These are phyloP conservation scores for Aspergillus baeticus DNA, from an alignment of 495 filamentous ascomycete genomes.

Conservation along the genomic window DNA sequence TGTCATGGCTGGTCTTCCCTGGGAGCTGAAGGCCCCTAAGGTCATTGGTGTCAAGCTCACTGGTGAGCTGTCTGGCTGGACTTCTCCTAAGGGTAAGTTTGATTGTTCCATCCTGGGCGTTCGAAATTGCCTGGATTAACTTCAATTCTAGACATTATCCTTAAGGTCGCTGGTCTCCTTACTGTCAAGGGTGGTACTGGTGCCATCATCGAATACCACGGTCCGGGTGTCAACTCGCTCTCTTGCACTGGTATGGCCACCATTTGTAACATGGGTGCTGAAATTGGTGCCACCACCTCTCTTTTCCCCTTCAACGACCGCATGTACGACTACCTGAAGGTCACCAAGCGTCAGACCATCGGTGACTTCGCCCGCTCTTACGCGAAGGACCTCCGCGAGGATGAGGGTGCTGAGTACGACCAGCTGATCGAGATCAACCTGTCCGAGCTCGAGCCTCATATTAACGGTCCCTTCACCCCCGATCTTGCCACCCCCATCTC, in stretches of 20 bases:
- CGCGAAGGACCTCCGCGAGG: slow-evolving; percentile 70
- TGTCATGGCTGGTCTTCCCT: slow-evolving; percentile 91
- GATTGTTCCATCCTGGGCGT: slow-evolving; percentile 35
- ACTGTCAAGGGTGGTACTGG: slow-evolving; percentile 95
- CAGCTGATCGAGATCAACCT: slow-evolving; percentile 90
- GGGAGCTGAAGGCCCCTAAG: slow-evolving; percentile 94
- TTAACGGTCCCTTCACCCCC: slow-evolving; percentile 96
- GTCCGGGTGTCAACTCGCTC: slow-evolving; percentile 82
- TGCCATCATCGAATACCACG: slow-evolving; percentile 90
- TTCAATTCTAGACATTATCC: slow-evolving; percentile 61
- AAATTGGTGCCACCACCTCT: slow-evolving; percentile 95
- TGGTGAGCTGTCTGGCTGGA: slow-evolving; percentile 85
- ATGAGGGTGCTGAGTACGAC: slow-evolving; percentile 91
- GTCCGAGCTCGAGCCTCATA: slow-evolving; percentile 87
- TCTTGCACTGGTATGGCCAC: slow-evolving; percentile 94
- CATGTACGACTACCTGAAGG: slow-evolving; percentile 74
- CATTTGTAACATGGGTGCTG: slow-evolving; percentile 87
- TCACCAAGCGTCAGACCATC: slow-evolving; percentile 72
- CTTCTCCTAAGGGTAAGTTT: slow-evolving; percentile 67
- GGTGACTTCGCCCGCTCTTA: slow-evolving; percentile 81
- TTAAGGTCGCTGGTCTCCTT: slow-evolving; percentile 82
- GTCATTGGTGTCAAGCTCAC: slow-evolving; percentile 83
- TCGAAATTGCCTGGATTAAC: background rate
- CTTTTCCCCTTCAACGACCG: slow-evolving; percentile 79
- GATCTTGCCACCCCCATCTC: slow-evolving; percentile 92